These are phyloP conservation scores for Heliocybe sulcata DNA, from an alignment of 1,284 basidiomycete genomes.

Conservation along the genomic window DNA sequence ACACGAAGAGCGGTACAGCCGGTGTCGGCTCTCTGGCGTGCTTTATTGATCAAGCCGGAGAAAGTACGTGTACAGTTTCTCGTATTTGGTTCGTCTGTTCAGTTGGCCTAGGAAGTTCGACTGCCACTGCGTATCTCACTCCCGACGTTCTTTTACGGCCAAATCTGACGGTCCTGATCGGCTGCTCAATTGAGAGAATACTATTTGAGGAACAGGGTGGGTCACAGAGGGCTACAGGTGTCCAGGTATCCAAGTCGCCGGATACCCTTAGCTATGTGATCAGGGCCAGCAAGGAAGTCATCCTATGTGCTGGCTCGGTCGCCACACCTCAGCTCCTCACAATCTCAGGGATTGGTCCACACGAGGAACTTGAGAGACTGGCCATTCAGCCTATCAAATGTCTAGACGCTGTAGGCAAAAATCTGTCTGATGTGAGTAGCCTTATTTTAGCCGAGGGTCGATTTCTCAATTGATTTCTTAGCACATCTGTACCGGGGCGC, in stretches of 20 bases:
- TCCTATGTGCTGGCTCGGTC: conserved; percentile 34
- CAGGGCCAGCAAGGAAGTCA: conserved; percentile 27
- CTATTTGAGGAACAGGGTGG: conserved; percentile 13
- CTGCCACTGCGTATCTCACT: conserved; percentile 31
- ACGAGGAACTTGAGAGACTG: conserved; percentile 23
- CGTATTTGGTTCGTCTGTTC: background rate
- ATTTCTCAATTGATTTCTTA: conserved; percentile 6
- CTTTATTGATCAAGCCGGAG: conserved; percentile 23
- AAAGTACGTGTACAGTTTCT: conserved; percentile 15
- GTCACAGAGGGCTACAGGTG: conserved; percentile 17
- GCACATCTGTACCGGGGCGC: conserved; percentile 21
- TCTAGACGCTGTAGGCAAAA: conserved; percentile 35
- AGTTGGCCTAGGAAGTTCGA: conserved; percentile 23
- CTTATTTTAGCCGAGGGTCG: background rate
- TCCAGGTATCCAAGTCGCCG: conserved; percentile 19
- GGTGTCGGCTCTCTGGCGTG: conserved; percentile 20
- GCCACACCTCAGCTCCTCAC: conserved; percentile 39
- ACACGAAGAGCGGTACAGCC: conserved; percentile 16
- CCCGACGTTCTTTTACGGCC: conserved; percentile 22
- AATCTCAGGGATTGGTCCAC: conserved; percentile 40
- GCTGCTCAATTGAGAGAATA: conserved; percentile 21
- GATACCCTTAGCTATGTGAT: conserved; percentile 18
- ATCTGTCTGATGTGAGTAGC: conserved; percentile 28
- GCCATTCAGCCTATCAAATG: conserved; percentile 30
- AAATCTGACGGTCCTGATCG: conserved; percentile 32